Base-by-base conservation (phyloP, 2,329 filamentous ascomycete species). In the Nigrospora oryzae region DNA sequence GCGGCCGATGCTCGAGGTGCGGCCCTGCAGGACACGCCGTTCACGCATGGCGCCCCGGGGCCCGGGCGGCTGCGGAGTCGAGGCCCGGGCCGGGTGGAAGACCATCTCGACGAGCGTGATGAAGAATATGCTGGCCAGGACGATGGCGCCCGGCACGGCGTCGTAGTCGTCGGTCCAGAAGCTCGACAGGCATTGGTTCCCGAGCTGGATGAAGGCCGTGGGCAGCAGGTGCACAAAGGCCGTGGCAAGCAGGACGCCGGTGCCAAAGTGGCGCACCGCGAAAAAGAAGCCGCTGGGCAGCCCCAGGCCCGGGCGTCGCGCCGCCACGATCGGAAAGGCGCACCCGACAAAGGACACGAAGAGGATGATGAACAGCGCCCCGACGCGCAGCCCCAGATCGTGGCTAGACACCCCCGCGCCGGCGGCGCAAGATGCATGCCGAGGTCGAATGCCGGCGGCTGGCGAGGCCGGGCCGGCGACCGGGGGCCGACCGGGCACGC, bases 181-280 rank as follows among this genome's bases (percentile, higher is more conserved):
- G 19, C 54, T 48, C 1, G 67, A 64, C 17, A 72, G 57, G 53
- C 69, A 72, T 42, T 67, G 69, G 43, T 69, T 57, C 7, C 56
- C 62, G 19, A 68, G 57, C 17, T 63, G 63, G 38, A 59, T 56
- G 39, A 73, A 72, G 0, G 69, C 68, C 8, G 62, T 70, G 12
- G 62, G 68, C 36, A 67, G 61, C n/a, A 53, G 37, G 34, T 80
- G 76, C 10, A 80, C 76, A 50, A 82, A 82, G 14, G 78, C 78
- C 1, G 78, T 82, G 14, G 78, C 77, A 47, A 82, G 77, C 28
- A 82, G 63, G 12, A 82, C 78, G 37, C 78, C 78, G 2, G 78
- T 82, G 54, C 78, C 73, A 48, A 77, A 76, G 60, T 77, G 73
- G 35, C 76, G 71, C 40, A 78, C 73, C 42, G 67, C 61, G 57